Conservation (phyloP, 495 filamentous ascomycete genomes). For the Aspergillus steynii region DNA sequence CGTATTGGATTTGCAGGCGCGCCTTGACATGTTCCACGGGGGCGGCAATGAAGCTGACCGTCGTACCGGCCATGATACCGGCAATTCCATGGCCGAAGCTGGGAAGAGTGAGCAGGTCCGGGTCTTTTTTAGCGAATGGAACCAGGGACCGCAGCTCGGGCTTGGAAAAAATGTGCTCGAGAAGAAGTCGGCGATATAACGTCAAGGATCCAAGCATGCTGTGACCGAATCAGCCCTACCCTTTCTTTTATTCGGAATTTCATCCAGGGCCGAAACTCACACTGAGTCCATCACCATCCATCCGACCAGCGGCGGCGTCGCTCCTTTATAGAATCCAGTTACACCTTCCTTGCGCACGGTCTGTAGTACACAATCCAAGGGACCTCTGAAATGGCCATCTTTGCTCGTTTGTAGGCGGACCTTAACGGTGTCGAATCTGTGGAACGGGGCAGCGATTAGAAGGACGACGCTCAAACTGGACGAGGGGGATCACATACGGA, state of each 20-base stretch:
- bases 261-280: slow-evolving; percentile 32
- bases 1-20: slow-evolving; percentile 88
- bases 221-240: neutral
- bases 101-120: slow-evolving; percentile 57
- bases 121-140: slow-evolving; percentile 32
- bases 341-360: slow-evolving; percentile 81
- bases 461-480: neutral
- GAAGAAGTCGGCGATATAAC: slow-evolving; percentile 79
- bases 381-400: slow-evolving; percentile 74
- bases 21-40: slow-evolving; percentile 97
- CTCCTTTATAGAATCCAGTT: slow-evolving; percentile 80
- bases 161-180: slow-evolving; percentile 73
- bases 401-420: slow-evolving; percentile 91
- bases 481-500: slow-evolving; percentile 48
- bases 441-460: neutral
- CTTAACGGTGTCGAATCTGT: slow-evolving; percentile 90
- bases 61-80: slow-evolving; percentile 82
- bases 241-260: neutral
- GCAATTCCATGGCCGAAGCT: slow-evolving; percentile 81
- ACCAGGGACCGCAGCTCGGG: slow-evolving; percentile 43
- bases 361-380: slow-evolving; percentile 79
- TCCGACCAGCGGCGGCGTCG: slow-evolving; percentile 84
- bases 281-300: slow-evolving; percentile 99
- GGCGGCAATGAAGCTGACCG: slow-evolving; percentile 88
- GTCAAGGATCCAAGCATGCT: slow-evolving; percentile 91